Evolutionary conservation across 2,329 filamentous ascomycete genomes (phyloP).

Genomic region (Exophiala phaeomuriformis): DNA sequence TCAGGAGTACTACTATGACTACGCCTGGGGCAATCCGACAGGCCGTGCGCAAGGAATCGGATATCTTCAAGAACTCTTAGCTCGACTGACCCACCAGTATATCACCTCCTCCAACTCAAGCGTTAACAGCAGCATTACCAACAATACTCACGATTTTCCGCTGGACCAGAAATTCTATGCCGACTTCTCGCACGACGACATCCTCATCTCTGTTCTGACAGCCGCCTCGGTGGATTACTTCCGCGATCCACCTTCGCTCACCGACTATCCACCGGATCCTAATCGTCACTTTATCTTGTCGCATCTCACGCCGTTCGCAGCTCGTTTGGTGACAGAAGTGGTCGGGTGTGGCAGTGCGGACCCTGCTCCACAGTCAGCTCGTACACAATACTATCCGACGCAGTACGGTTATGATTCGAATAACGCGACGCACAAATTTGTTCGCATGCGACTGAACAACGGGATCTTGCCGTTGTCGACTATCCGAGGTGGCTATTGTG

Average conservation of each 20-base stretch:
- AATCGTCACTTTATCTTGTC: slow-evolving; percentile 45
- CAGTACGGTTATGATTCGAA: slow-evolving; percentile 43
- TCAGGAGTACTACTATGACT: slow-evolving; percentile 44
- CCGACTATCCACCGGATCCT: slow-evolving; percentile 30
- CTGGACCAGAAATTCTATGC: slow-evolving; percentile 45
- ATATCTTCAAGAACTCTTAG: slow-evolving; percentile 47
- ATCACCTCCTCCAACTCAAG: slow-evolving; percentile 45
- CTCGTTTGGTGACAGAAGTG: slow-evolving; percentile 49
- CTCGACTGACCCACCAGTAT: slow-evolving; percentile 42
- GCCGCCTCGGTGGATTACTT: slow-evolving; percentile 52
- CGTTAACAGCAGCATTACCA: slow-evolving; percentile 46
- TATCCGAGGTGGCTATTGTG: slow-evolving; percentile 43
- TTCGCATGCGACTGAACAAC: slow-evolving; percentile 46
- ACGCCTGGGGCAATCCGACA: slow-evolving; percentile 43
- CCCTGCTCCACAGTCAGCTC: slow-evolving; percentile 33
- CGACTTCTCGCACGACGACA: slow-evolving; percentile 50
- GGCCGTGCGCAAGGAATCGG: slow-evolving; percentile 49
- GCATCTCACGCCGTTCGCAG: slow-evolving; percentile 49
- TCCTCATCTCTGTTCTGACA: slow-evolving; percentile 45
- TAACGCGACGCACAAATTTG: slow-evolving; percentile 41
- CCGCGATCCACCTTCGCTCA: slow-evolving; percentile 41
- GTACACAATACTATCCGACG: slow-evolving; percentile 37
- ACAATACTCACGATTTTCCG: slow-evolving; percentile 43
- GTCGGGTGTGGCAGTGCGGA: slow-evolving; percentile 43
- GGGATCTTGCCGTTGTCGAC: slow-evolving; percentile 44